A percentile compares a stretch with the other conserved stretches of the same genome.
Evolutionary conservation across 2,329 filamentous ascomycete species (phyloP).

Genomic region (Scleromitrula shiraiana): DNA sequence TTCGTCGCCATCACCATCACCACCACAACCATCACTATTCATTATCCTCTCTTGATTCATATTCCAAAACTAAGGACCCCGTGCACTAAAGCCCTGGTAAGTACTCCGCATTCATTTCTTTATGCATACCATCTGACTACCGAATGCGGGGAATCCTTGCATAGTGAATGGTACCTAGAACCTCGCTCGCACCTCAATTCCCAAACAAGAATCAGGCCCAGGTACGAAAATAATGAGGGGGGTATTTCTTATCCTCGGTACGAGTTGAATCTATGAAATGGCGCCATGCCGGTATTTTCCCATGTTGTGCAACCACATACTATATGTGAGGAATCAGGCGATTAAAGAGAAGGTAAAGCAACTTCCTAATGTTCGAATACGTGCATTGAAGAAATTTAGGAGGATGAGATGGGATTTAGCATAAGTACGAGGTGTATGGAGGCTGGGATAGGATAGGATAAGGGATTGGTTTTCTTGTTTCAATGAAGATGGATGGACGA

Average conservation of each 20-base stretch:
- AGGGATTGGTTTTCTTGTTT: too few species aligned
- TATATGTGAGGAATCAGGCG: not conserved
- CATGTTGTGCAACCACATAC: not conserved
- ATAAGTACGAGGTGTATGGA: too few species aligned
- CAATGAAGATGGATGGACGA: too few species aligned
- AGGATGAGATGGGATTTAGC: too few species aligned
- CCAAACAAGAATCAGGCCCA: too few species aligned
- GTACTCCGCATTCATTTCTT: not conserved
- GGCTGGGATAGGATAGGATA: too few species aligned
- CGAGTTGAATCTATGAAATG: not conserved
- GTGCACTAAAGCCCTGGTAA: not conserved
- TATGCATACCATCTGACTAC: not conserved
- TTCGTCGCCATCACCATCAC: too few species aligned
- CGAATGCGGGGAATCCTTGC: constrained; percentile 3
- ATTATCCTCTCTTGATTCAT: not conserved
- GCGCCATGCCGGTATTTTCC: not conserved
- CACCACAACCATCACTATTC: too few species aligned
- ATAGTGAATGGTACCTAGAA: not conserved
- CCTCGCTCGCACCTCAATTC: too few species aligned
- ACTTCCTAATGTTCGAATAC: not conserved
- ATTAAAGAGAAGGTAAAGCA: not conserved
- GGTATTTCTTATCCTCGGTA: not conserved
- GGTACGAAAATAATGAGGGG: not conserved
- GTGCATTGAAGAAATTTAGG: too few species aligned
- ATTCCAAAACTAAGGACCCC: not conserved